A percentile compares a stretch with the other conserved stretches of the same genome.
phyloP scores from a whole-genome alignment of 305 asterid species.

The Lippia alba region DNA sequence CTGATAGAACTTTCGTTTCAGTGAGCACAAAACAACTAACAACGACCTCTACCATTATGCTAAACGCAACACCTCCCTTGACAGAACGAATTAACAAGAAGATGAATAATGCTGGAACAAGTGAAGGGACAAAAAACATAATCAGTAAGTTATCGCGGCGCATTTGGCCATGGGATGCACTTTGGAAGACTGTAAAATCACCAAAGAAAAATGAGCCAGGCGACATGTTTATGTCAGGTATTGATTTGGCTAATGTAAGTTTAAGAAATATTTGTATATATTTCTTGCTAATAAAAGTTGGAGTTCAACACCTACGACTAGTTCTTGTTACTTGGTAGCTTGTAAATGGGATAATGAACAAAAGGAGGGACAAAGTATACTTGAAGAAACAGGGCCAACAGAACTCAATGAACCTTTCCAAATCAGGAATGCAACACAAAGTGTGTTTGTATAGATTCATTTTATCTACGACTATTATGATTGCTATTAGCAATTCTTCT shows the following conservation, averaged over 20 bases:
- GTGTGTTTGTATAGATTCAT: too few relatives aligned
- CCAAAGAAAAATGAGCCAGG: constrained; percentile 26
- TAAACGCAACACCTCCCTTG: constrained; percentile 24
- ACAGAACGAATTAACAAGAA: constrained; percentile 32
- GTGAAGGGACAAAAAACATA: constrained; percentile 36
- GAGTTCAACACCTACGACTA: neutral
- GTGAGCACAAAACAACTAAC: constrained; percentile 34
- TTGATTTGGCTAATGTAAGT: constrained; percentile 1
- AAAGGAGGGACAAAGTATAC: neutral
- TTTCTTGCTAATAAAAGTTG: neutral
- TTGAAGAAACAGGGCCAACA: neutral
- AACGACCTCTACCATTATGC: constrained; percentile 24
- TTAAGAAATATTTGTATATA: neutral
- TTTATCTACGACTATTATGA: too few relatives aligned
- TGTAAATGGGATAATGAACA: neutral
- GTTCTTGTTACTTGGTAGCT: constrained; percentile 2
- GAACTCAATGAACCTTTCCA: too few relatives aligned
- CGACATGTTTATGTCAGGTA: constrained; percentile 40
- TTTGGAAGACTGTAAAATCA: constrained; percentile 35
- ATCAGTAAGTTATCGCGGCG: constrained; percentile 40
- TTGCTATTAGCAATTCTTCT: too few relatives aligned
- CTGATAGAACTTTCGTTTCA: constrained; percentile 32
- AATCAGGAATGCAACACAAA: too few relatives aligned
- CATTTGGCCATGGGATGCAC: constrained; percentile 38
- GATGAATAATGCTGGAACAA: constrained; percentile 21